Conservation (phyloP, 1,284 basidiomycete genomes). For the Malassezia dermatis region DNA sequence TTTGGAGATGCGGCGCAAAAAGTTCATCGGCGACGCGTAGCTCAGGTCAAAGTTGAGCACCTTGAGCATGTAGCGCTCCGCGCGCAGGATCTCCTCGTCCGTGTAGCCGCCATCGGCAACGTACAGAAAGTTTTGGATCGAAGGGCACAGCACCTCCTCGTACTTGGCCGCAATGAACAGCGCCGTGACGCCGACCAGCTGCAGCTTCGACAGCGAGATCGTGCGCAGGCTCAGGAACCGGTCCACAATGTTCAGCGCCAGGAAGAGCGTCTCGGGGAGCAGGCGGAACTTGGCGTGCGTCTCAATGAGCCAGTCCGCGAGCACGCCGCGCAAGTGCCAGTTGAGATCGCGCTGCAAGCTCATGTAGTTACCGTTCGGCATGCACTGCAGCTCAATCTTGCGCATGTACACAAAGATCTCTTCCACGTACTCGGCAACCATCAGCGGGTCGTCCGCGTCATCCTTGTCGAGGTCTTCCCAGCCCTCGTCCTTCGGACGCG, state of each 20-base stretch:
- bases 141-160: slow-evolving; percentile 88
- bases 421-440: slow-evolving; percentile 91
- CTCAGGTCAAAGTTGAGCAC: slow-evolving; percentile 83
- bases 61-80: slow-evolving; percentile 84
- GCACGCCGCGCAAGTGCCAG: slow-evolving; percentile 60
- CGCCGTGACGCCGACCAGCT: slow-evolving; percentile 86
- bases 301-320: slow-evolving; percentile 95
- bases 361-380: slow-evolving; percentile 46
- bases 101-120: slow-evolving; percentile 43
- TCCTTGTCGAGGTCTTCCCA: slow-evolving; percentile 84
- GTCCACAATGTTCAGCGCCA: slow-evolving; percentile 89
- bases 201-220: slow-evolving; percentile 82
- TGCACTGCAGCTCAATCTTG: slow-evolving; percentile 54
- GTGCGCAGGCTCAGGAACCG: slow-evolving; percentile 83
- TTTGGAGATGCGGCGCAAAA: slow-evolving; percentile 59
- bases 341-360: slow-evolving; percentile 38
- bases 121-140: slow-evolving; percentile 68
- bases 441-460: slow-evolving; percentile 84
- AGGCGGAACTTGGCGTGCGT: slow-evolving; percentile 87
- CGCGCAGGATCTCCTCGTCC: slow-evolving; percentile 50
- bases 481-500: slow-evolving; percentile 51
- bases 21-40: slow-evolving; percentile 88
- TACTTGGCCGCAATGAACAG: slow-evolving; percentile 91
- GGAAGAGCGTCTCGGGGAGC: slow-evolving; percentile 88
- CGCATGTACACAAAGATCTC: slow-evolving; percentile 92